Conservation (phyloP, 2,329 filamentous ascomycete genomes). For the Fusarium sp. region DNA sequence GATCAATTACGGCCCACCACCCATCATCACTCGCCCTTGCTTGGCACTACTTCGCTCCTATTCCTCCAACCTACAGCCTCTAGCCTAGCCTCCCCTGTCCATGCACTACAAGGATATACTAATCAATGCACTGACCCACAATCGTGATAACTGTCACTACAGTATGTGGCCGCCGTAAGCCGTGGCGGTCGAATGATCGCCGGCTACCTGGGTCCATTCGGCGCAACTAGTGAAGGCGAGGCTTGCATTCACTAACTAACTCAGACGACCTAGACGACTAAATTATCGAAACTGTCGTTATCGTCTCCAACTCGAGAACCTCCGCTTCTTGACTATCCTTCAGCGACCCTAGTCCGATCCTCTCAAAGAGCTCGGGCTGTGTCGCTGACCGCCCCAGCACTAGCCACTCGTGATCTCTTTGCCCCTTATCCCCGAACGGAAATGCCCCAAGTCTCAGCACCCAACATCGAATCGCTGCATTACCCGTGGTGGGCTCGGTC, state of each 20-base stretch:
- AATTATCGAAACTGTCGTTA: conserved; percentile 1
- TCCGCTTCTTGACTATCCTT: not conserved
- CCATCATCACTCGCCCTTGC: not conserved
- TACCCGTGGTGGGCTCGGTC: not conserved
- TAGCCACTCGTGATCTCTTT: conserved; percentile 16
- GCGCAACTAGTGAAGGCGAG: not conserved
- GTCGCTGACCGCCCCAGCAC: conserved; percentile 20
- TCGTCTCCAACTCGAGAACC: not conserved
- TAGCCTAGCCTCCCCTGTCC: not conserved
- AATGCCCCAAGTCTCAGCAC: conserved; percentile 25
- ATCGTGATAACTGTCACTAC: not conserved
- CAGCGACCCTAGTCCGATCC: conserved; percentile 21
- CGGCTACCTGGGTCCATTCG: not conserved
- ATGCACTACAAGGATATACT: not conserved
- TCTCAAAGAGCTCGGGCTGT: conserved; percentile 9
- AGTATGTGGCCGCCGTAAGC: not conserved
- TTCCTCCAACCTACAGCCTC: not conserved
- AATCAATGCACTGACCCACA: conserved; percentile 4
- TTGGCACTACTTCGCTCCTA: not conserved
- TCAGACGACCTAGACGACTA: not conserved
- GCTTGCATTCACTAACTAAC: not conserved
- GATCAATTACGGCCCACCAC: not conserved
- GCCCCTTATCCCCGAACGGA: not conserved
- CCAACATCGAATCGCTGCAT: conserved; percentile 20
- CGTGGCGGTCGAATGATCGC: not conserved